A percentile compares a stretch with the other conserved stretches of the same genome.
Evolutionary conservation across 2,329 filamentous ascomycete species (phyloP).

Genomic region (Trichophyton benhamiae): DNA sequence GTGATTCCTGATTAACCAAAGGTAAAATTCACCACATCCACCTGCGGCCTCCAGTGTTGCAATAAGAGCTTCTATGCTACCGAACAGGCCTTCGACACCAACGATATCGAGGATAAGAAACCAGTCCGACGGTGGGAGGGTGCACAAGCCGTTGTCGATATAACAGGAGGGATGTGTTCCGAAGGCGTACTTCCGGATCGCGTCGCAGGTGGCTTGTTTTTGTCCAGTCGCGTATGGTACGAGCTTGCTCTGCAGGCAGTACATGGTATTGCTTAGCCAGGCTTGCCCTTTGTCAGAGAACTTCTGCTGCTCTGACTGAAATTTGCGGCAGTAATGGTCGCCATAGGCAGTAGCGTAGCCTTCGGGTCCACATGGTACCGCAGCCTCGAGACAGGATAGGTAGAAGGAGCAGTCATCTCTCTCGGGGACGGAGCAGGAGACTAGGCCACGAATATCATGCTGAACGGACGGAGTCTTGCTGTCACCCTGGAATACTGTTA

Average conservation of each 20-base stretch:
- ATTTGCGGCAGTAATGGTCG: conserved; percentile 20
- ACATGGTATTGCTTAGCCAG: conserved; percentile 20
- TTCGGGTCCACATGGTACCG: conserved; percentile 17
- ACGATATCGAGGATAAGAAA: conserved; percentile 13
- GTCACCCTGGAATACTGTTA: neutral
- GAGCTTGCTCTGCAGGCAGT: conserved; percentile 19
- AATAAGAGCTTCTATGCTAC: conserved; percentile 4
- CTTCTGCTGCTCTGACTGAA: conserved; percentile 8
- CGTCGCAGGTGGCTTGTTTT: conserved; percentile 12
- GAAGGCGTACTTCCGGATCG: conserved; percentile 15
- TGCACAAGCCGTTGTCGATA: conserved; percentile 17
- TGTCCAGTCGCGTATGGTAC: conserved; percentile 15
- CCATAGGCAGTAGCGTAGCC: conserved; percentile 23
- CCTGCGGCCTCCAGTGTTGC: conserved; percentile 4
- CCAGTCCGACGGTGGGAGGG: conserved; percentile 15
- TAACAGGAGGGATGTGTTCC: conserved; percentile 17
- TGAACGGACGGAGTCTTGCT: neutral
- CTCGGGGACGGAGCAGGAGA: conserved; percentile 12
- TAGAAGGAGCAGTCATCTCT: conserved; percentile 21
- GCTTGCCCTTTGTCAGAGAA: conserved; percentile 15
- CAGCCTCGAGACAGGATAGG: conserved; percentile 16
- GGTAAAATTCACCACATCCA: conserved; percentile 8
- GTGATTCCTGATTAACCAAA: conserved; percentile 5
- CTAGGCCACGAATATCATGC: neutral
- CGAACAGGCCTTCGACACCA: conserved; percentile 6